Conservation (phyloP, 371 early-diverging fungal genomes). For the Saksenaea vasiformis region DNA sequence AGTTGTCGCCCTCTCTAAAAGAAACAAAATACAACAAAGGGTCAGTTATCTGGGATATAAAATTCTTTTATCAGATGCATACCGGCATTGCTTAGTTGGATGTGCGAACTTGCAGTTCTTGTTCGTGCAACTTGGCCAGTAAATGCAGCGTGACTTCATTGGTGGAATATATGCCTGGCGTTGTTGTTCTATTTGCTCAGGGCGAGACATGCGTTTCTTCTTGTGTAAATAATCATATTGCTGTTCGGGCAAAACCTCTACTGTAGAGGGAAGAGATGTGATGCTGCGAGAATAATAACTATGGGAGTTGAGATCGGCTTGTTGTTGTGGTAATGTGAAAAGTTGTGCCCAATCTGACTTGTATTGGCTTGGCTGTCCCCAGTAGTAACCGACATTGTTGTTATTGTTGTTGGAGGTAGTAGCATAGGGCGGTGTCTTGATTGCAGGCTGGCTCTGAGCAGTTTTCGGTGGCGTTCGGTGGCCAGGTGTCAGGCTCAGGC, state of each 20-base stretch:
- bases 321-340: not conserved
- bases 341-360: constrained; percentile 2
- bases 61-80: constrained; percentile 12
- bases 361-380: not conserved
- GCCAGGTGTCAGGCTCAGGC: not conserved
- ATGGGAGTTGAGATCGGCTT: not conserved
- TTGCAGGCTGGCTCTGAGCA: not conserved
- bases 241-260: not conserved
- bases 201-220: constrained; percentile 36
- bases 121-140: constrained; percentile 63
- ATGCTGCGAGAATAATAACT: constrained; percentile 2
- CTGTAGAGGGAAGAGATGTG: not conserved
- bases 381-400: not conserved
- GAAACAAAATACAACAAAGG: not conserved
- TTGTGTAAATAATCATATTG: not conserved
- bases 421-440: not conserved
- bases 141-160: constrained; percentile 53
- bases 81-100: constrained; percentile 54
- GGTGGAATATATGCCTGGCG: constrained; percentile 34
- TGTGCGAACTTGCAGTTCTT: constrained; percentile 62
- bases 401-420: not conserved
- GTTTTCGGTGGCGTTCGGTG: not conserved
- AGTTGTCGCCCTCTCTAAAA: constrained; percentile 47
- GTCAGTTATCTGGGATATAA: not conserved
- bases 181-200: constrained; percentile 41